Conservation (phyloP, 2,329 filamentous ascomycete species). For the Sporothrix pallida region DNA sequence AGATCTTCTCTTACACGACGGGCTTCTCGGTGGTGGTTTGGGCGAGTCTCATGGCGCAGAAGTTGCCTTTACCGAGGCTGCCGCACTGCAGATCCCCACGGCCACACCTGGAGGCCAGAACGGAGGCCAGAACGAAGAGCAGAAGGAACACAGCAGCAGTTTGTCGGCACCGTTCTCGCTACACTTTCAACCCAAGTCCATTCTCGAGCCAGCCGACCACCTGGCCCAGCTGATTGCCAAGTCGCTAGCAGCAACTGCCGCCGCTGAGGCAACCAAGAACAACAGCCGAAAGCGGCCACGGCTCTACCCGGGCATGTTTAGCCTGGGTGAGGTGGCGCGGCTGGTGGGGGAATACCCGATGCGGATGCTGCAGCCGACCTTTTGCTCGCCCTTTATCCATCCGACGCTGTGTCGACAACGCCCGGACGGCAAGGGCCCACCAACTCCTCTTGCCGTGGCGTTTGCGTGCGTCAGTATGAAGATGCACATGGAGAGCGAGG, state of each 20-base stretch:
- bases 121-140: neutral
- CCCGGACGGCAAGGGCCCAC: neutral
- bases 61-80: neutral
- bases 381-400: conserved; percentile 21
- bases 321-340: conserved; percentile 16
- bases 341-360: conserved; percentile 17
- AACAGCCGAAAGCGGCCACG: neutral
- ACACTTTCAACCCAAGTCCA: conserved; percentile 11
- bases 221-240: conserved; percentile 15
- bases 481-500: conserved; percentile 15
- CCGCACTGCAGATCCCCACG: neutral
- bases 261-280: neutral
- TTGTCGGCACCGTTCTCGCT: conserved; percentile 10
- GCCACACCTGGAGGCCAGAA: neutral
- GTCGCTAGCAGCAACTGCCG: conserved; percentile 11
- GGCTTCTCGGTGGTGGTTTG: neutral
- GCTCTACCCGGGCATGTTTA: conserved; percentile 24
- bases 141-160: neutral
- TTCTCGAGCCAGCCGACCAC: conserved; percentile 14
- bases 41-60: neutral
- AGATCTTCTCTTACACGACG: neutral
- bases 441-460: conserved; percentile 9
- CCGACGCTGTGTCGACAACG: conserved; percentile 2
- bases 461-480: conserved; percentile 24
- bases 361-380: conserved; percentile 10